These are phyloP conservation scores for Zostera marina DNA, from an alignment of 116 monocot genomes.

Conservation along the genomic window DNA sequence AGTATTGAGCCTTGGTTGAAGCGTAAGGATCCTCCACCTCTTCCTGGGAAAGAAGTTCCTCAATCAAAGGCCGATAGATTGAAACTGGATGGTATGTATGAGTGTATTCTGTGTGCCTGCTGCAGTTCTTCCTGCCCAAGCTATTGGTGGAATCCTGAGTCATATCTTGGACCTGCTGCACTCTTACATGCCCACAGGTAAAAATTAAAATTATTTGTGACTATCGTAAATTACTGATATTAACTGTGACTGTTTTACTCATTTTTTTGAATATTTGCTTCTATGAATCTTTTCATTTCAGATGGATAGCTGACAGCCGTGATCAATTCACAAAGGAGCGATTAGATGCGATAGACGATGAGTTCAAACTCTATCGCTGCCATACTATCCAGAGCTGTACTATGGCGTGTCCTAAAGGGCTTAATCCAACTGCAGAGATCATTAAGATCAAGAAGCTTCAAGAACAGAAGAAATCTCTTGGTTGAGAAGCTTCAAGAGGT, in stretches of 20 bases:
- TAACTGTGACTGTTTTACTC: not conserved
- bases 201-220: not conserved
- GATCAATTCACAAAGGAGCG: constrained; percentile 90
- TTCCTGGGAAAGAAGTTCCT: constrained; percentile 50
- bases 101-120: constrained; percentile 92
- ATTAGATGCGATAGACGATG: constrained; percentile 65
- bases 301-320: constrained; percentile 83
- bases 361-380: constrained; percentile 91
- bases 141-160: constrained; percentile 98
- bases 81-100: constrained; percentile 92
- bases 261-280: not conserved
- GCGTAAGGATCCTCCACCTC: constrained; percentile 53
- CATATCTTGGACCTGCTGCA: constrained; percentile 82
- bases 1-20: constrained; percentile 96
- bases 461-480: constrained; percentile 11
- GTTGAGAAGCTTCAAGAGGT: too few species aligned
- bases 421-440: constrained; percentile 74
- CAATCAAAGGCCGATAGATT: constrained; percentile 80
- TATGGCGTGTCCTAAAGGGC: constrained; percentile 82
- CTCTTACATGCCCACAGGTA: constrained; percentile 87
- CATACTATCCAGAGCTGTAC: constrained; percentile 82
- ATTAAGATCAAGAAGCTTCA: constrained; percentile 75
- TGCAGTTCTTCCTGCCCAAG: constrained; percentile 93
- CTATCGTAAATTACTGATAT: not conserved
- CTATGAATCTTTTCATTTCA: not conserved